Base-by-base conservation (phyloP, 192 early-diverging fungal genomes). In the Obelidium mucronatum region DNA sequence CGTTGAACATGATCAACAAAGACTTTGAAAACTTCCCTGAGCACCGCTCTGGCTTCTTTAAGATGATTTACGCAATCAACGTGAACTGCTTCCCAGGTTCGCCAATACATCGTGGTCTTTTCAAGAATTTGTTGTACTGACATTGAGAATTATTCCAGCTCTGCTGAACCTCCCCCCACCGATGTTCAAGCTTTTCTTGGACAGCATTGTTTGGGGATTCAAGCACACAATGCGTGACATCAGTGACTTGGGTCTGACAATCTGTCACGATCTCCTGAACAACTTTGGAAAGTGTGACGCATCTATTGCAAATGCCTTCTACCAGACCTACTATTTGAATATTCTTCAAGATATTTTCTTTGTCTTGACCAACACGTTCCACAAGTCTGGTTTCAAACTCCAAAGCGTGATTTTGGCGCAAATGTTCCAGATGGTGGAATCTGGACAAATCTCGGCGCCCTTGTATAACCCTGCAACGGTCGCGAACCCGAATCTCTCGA, bases 141-240 rank as follows among this genome's bases (percentile, higher is more conserved):
- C n/a, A n/a, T n/a, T n/a, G n/a, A n/a, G n/a, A n/a, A n/a, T 40
- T 66, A 13, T 40, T 68, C 34, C 64, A 91, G 96, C 97, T 1
- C 82, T 96, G 54, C 82, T 97, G 68, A 89, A 88, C 54, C 83
- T 99, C 40, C 92, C 94, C 1, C 82, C 91, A 52, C 87, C 90
- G 24, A 93, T 95, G 77, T 97, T 99, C 84, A 93, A 93, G 70
- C 89, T 98, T 31, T 88, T 97, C 82, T 87, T 98, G 79, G 95
- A 97, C 87, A 95, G 94, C 74, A 91, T 98, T 64, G 93, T 98
- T 54, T 99, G 97, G 97, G 96, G 91, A 26, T 96, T 99, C 86
- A 98, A 98, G 85, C 98, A 99, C 82, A 96, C 96, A 3, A 94
- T 97, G 93, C 91, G 96, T 73, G 96, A 99, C 75, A 95, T 99